Conservation (phyloP, 192 early-diverging fungal genomes). For the Gonapodya prolifera region DNA sequence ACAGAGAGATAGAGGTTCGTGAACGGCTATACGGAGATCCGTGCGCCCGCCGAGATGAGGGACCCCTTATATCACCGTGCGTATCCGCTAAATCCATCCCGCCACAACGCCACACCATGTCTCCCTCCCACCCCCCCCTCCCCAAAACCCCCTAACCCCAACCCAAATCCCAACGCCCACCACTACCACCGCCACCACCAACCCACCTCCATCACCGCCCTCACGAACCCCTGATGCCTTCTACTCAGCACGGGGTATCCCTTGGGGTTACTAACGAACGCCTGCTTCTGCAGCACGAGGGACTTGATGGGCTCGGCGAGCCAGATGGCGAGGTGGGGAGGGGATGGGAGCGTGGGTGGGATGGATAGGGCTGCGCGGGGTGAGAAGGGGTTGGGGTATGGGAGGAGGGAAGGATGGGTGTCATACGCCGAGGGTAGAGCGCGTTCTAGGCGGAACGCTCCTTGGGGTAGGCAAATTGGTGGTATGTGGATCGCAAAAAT, state of each 20-base stretch:
- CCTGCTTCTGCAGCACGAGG: constrained; percentile 52
- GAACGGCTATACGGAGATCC: background rate
- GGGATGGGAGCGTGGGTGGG: background rate
- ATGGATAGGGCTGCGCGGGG: background rate
- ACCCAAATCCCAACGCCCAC: background rate
- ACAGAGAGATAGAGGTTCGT: background rate
- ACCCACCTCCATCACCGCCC: constrained; percentile 18
- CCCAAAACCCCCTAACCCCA: too few species aligned
- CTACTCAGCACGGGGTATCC: constrained; percentile 83
- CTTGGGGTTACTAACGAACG: constrained; percentile 67
- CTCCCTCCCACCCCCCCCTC: too few species aligned
- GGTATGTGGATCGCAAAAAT: too few species aligned
- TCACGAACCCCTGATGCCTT: constrained; percentile 55
- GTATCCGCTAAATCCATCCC: too few species aligned
- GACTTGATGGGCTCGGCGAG: constrained; percentile 73
- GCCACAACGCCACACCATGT: too few species aligned
- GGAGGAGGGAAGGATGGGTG: background rate
- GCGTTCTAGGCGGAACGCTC: too few species aligned
- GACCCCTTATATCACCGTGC: too few species aligned
- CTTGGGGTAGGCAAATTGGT: too few species aligned
- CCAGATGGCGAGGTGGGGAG: constrained; percentile 34
- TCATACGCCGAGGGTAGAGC: too few species aligned
- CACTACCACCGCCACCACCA: background rate
- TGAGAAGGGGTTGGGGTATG: background rate
- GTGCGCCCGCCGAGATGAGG: too few species aligned